phyloP scores from a whole-genome alignment of 169 alveolate genomes.

The Eimeria praecox region DNA sequence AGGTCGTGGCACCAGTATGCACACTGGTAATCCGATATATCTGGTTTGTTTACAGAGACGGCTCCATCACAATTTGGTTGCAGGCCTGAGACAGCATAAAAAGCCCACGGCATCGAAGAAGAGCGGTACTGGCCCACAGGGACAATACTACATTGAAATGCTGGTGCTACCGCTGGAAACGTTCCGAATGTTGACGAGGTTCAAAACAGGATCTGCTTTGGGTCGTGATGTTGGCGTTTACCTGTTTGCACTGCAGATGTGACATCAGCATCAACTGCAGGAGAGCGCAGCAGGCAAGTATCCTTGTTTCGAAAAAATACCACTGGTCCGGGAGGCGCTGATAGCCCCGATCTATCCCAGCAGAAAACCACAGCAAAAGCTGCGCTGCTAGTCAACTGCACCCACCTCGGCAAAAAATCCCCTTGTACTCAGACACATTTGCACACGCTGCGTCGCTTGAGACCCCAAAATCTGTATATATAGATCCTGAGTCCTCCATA shows the following conservation, averaged over 20 bases:
- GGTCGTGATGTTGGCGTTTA: not conserved
- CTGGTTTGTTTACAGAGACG: not conserved
- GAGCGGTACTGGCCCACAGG: not conserved
- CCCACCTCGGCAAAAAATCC: constrained; percentile 65
- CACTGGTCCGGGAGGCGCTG: not conserved
- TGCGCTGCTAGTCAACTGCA: not conserved
- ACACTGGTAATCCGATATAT: constrained; percentile 59
- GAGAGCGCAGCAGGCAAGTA: not conserved
- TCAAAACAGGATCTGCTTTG: not conserved
- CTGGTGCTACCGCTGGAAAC: not conserved
- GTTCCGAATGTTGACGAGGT: not conserved
- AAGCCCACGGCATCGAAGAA: not conserved
- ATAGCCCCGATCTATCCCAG: not conserved
- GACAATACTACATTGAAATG: not conserved
- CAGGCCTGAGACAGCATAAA: constrained; percentile 1
- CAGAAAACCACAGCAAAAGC: not conserved
- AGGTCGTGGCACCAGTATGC: constrained; percentile 41
- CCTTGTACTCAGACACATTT: constrained; percentile 16
- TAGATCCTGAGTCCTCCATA: constrained; percentile 69
- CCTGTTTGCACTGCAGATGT: not conserved
- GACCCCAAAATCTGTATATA: constrained; percentile 40
- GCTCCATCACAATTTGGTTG: constrained; percentile 54
- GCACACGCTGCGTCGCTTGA: not conserved
- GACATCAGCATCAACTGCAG: constrained; percentile 28
- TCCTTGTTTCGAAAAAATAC: not conserved